Conservation (phyloP, 352 stramenopile genomes). For the Ophiocytium majus region DNA sequence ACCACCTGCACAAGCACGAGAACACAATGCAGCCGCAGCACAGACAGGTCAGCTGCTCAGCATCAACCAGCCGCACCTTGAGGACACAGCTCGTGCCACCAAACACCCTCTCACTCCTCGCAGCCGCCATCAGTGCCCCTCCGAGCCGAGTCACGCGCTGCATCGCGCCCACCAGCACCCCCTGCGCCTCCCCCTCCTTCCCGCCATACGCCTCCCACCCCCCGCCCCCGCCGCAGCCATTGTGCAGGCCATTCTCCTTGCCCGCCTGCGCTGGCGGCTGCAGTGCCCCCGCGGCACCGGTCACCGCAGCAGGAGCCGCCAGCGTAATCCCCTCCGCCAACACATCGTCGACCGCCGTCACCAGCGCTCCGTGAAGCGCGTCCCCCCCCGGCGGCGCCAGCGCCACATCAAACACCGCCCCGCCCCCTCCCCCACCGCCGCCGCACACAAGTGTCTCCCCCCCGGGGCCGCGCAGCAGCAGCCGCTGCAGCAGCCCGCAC, state of each 20-base stretch:
- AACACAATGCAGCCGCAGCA: too few species aligned
- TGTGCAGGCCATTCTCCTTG: conserved; percentile 2
- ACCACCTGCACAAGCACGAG: too few species aligned
- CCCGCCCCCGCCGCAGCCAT: too few species aligned
- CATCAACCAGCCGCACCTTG: too few species aligned
- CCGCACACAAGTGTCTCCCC: not conserved
- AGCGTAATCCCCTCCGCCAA: not conserved
- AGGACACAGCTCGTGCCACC: too few species aligned
- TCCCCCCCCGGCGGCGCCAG: not conserved
- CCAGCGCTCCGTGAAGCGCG: not conserved
- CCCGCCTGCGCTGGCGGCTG: not conserved
- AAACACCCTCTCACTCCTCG: not conserved
- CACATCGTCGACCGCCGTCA: not conserved
- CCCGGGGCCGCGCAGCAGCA: conserved; percentile 30
- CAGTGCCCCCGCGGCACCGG: too few species aligned
- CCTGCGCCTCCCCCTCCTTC: not conserved
- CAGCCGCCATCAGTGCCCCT: not conserved
- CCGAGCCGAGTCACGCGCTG: not conserved
- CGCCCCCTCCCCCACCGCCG: too few species aligned
- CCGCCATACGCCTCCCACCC: not conserved
- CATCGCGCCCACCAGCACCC: conserved; percentile 8
- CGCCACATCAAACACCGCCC: not conserved
- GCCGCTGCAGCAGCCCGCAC: conserved; percentile 42
- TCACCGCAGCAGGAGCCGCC: not conserved
- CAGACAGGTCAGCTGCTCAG: too few species aligned